Conservation (phyloP, 2,329 filamentous ascomycete species). For the Penicillium sp. region DNA sequence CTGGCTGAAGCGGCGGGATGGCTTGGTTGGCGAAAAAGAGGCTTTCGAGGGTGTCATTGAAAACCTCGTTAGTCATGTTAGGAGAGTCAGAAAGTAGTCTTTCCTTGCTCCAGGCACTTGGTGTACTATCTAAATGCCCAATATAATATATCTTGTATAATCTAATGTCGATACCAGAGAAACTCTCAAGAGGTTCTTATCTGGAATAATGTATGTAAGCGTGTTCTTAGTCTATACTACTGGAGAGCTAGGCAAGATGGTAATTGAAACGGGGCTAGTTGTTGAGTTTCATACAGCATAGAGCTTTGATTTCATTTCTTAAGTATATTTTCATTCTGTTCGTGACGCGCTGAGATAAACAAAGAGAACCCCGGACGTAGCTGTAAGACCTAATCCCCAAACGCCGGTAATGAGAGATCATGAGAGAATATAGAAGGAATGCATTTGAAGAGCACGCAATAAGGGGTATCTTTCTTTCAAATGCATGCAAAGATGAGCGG, state of each 20-base stretch:
- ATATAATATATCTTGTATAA: constrained; percentile 27
- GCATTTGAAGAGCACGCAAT: background rate
- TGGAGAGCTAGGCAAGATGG: background rate
- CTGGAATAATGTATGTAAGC: background rate
- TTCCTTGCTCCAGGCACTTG: constrained; percentile 1
- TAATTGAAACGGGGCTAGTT: background rate
- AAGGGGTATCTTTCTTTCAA: constrained; percentile 13
- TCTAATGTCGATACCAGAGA: constrained; percentile 18
- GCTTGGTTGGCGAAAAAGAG: constrained; percentile 84
- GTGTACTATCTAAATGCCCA: constrained; percentile 10
- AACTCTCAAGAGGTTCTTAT: background rate
- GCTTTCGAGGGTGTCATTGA: constrained; percentile 96
- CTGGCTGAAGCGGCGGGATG: constrained; percentile 82
- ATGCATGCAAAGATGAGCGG: constrained; percentile 2
- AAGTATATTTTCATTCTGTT: background rate
- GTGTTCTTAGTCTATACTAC: background rate
- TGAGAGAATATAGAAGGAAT: background rate
- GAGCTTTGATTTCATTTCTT: background rate
- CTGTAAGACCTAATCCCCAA: background rate
- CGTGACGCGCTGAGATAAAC: background rate
- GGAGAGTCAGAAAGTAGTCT: constrained; percentile 72
- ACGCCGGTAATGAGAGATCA: constrained; percentile 1
- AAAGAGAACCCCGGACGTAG: background rate
- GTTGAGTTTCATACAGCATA: background rate
- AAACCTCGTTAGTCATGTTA: constrained; percentile 87